These are phyloP conservation scores for Epichloe brachyelytri DNA, from an alignment of 2,329 filamentous ascomycete species.

Conservation along the genomic window DNA sequence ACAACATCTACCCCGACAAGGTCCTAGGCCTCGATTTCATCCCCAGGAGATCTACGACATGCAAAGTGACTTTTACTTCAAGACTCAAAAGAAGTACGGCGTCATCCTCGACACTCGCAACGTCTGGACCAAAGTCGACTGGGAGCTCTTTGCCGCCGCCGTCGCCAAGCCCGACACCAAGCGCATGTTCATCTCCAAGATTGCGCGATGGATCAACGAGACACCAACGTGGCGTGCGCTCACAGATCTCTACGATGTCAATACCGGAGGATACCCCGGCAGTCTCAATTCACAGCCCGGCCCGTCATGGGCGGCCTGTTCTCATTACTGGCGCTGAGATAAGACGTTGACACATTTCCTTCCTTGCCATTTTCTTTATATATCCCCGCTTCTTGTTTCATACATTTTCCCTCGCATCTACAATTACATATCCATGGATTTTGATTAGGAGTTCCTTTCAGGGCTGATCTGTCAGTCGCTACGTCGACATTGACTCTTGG, in stretches of 20 bases:
- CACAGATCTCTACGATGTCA: constrained; percentile 66
- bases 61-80: constrained; percentile 65
- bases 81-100: constrained; percentile 62
- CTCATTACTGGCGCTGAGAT: constrained; percentile 53
- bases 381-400: not conserved
- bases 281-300: constrained; percentile 60
- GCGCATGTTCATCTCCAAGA: constrained; percentile 50
- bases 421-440: not conserved
- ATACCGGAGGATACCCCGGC: constrained; percentile 51
- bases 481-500: not conserved
- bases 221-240: constrained; percentile 59
- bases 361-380: not conserved
- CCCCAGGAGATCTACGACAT: constrained; percentile 59
- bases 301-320: constrained; percentile 75
- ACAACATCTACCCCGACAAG: constrained; percentile 72
- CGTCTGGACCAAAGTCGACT: constrained; percentile 74
- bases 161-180: constrained; percentile 50
- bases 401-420: too few species aligned
- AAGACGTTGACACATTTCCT: not conserved
- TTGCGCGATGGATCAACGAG: constrained; percentile 63
- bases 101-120: constrained; percentile 72
- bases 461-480: not conserved
- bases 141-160: constrained; percentile 77
- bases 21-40: constrained; percentile 68
- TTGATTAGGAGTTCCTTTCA: not conserved